A percentile compares a stretch with the other conserved stretches of the same genome.
These are phyloP conservation scores for Coleophoma crateriformis DNA, from an alignment of 2,329 filamentous ascomycete species.

Conservation along the genomic window DNA sequence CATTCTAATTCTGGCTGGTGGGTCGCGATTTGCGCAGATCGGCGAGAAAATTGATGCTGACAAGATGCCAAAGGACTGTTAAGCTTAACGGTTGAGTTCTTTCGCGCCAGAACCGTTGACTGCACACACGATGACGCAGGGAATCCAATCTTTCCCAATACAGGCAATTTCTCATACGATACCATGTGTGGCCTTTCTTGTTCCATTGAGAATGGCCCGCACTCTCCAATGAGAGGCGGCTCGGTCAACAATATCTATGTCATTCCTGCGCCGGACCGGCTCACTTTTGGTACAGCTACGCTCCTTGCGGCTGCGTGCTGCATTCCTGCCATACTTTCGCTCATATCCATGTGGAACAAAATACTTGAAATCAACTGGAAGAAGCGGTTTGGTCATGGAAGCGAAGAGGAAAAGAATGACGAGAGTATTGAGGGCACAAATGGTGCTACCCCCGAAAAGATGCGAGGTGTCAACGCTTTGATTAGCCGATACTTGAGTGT, in stretches of 20 bases:
- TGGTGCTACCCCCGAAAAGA: conserved; percentile 42
- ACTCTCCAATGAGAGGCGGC: conserved; percentile 47
- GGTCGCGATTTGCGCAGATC: conserved; percentile 22
- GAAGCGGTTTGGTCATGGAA: conserved; percentile 28
- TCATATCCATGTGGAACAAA: conserved; percentile 58
- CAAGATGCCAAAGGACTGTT: conserved; percentile 46
- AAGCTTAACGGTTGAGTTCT: conserved; percentile 60
- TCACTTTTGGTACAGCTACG: conserved; percentile 55
- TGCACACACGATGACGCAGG: conserved; percentile 38
- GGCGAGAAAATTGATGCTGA: conserved; percentile 56
- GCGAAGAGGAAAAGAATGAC: conserved; percentile 23
- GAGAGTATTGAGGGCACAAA: conserved; percentile 47
- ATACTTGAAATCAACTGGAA: conserved; percentile 59
- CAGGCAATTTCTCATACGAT: conserved; percentile 38
- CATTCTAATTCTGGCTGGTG: conserved; percentile 51
- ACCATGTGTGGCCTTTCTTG: conserved; percentile 43
- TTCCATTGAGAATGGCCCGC: conserved; percentile 31
- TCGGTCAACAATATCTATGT: conserved; percentile 57
- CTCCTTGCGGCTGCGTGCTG: conserved; percentile 60
- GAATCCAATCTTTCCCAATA: conserved; percentile 28
- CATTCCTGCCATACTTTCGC: conserved; percentile 56
- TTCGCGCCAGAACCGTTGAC: conserved; percentile 38
- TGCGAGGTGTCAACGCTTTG: conserved; percentile 49
- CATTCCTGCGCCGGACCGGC: conserved; percentile 47
- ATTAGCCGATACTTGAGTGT: conserved; percentile 48